Percentiles rank a stretch among this genome's conserved stretches.
Conservation (phyloP, 257 asterid species). For the Fraxinus cuspidata region DNA sequence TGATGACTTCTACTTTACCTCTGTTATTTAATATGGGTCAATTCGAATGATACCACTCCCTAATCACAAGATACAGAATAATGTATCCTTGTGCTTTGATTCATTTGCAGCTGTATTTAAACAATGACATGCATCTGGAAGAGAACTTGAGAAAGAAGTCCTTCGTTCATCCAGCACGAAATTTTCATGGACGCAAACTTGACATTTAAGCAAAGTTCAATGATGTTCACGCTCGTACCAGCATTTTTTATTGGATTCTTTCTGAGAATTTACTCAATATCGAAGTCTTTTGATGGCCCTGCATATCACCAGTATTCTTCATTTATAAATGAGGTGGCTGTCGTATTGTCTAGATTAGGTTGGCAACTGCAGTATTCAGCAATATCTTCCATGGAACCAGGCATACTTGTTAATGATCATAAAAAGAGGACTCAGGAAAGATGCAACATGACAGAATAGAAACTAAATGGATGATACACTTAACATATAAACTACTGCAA, state of each 20-base stretch:
- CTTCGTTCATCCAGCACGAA: not conserved
- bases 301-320: not conserved
- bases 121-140: not conserved
- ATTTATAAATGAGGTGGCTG: not conserved
- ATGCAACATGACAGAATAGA: not conserved
- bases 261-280: not conserved
- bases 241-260: not conserved
- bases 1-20: too few species aligned
- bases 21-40: not conserved
- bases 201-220: not conserved
- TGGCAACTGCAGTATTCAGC: not conserved
- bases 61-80: not conserved
- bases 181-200: not conserved
- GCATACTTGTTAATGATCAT: not conserved
- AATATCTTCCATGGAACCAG: not conserved
- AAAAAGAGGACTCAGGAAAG: not conserved
- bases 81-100: not conserved
- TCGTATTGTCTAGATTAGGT: not conserved
- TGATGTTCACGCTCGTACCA: not conserved
- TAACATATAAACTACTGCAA: not conserved
- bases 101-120: not conserved
- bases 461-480: not conserved
- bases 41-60: not conserved
- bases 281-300: not conserved
- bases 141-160: not conserved